Base-by-base conservation (phyloP, 2,329 filamentous ascomycete genomes). In the Onygena corvina region DNA sequence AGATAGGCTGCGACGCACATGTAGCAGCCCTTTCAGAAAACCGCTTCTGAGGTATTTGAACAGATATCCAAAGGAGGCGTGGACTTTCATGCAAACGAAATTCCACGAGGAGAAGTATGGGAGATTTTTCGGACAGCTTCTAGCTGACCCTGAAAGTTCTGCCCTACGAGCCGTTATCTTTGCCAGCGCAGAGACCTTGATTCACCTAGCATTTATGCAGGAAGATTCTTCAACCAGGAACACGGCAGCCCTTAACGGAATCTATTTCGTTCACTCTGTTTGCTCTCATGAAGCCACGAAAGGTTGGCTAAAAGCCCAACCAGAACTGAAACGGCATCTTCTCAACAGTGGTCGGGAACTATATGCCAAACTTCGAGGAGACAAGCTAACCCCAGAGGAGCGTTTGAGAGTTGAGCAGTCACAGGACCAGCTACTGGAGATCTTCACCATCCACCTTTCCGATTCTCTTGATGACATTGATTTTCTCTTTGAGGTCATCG, bases 11-110 rank as follows among this genome's bases (percentile, higher is more conserved):
- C 79, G 92, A 27, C 75, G 92, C 52, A 98, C 92, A 1, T 83
- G 89, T 44, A 83, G 86, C 58, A 96, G 89, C 59, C 90, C 90
- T 0, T 96, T 98, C 74, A 78, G 93, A 38, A 79, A 82, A 51
- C 90, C 92, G 0, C 76, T 98, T 16, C 88, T 94, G 64, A 86
- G 87, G 61, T 98, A 94, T 63, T 76, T 99, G 53, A 94, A 94
- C 64, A 80, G 88, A 52, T 98, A 96, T 61, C 82, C 92, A 0
- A 84, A 84, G 54, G 89, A 98, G 60, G 80, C 89, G 3, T 93
- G 88, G 83, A 68, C 74, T 1, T 83, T 88, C 59, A 82, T 96
- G 55, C 73, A 83, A n/a, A 76, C 77, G 20, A 86, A 83, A 59
- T 72, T 96, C 49, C 84, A 86, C 52, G 86, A 96, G 46, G 77